Conservation (phyloP, 2,329 filamentous ascomycete species). For the Beauveria brongniartii region DNA sequence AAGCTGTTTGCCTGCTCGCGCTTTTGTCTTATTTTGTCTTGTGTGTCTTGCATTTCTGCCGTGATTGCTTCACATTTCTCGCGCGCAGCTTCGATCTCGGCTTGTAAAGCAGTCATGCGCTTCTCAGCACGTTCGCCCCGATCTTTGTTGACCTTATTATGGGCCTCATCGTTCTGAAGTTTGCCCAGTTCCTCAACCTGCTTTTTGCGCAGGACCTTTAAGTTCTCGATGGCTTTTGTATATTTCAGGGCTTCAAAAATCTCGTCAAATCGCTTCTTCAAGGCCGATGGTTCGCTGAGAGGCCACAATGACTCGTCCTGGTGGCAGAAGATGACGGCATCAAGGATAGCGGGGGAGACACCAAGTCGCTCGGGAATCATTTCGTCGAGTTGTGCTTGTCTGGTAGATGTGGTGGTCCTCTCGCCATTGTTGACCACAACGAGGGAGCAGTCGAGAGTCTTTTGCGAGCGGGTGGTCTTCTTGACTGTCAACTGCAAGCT, state of each 20-base stretch:
- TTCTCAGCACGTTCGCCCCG: conserved; percentile 67
- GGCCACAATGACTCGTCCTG: conserved; percentile 98
- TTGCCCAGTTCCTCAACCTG: conserved; percentile 68
- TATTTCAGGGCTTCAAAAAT: conserved; percentile 98
- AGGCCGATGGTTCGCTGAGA: conserved; percentile 72
- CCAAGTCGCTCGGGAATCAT: conserved; percentile 81
- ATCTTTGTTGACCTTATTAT: conserved; percentile 78
- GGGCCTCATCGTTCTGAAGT: conserved; percentile 65
- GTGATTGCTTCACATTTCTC: conserved; percentile 51
- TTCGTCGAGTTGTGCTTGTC: conserved; percentile 71
- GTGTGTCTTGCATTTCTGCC: conserved; percentile 52
- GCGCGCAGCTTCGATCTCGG: conserved; percentile 55
- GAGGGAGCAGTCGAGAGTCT: conserved; percentile 76
- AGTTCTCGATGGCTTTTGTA: conserved; percentile 93
- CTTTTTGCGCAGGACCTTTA: conserved; percentile 78
- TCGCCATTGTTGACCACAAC: conserved; percentile 73
- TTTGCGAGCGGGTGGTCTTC: conserved; percentile 66
- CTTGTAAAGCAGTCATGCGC: conserved; percentile 54
- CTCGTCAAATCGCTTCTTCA: conserved; percentile 95
- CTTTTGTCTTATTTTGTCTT: conserved; percentile 52
- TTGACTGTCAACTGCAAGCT: conserved; percentile 82
- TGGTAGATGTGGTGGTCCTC: conserved; percentile 67
- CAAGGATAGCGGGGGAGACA: conserved; percentile 81
- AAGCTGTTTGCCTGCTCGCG: conserved; percentile 67
- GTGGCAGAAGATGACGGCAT: conserved; percentile 96